Base-by-base conservation (phyloP, 1,284 basidiomycete species). In the Pterula multifida region DNA sequence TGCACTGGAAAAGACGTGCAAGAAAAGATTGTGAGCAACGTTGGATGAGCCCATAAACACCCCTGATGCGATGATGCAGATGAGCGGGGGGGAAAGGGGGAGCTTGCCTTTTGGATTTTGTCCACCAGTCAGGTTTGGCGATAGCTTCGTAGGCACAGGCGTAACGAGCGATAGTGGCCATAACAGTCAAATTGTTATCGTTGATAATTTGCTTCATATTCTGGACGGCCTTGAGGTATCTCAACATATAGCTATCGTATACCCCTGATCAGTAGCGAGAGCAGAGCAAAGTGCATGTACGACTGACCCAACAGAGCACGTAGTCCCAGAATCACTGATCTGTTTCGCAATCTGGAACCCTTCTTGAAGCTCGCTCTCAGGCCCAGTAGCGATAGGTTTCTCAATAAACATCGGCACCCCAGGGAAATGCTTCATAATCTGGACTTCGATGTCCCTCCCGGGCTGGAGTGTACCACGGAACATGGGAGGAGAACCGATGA, bases 131-230 rank as follows among this genome's bases (percentile, higher is more conserved):
- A 3, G 80, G 81, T 70, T 96, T 96, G 47, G 81, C 81, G 56
- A 95, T 93, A 21, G 81, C 72, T 66, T 91, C 81, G 63, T 96
- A 97, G 21, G 95, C 94, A 65, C 87, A 90, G 35, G 92, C 90
- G 68, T 98, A 98, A 55, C 94, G 87, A 6, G 93, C 94, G 58
- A 94, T 85, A 50, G 94, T 97, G 49, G 88, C 79, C 94, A 98
- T 98, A 52, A 98, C 93, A n/a, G 86, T 88, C 53, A 98, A 76
- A 62, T 93, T 79, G 66, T 97, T 96, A 55, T 95, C 92, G 61
- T 91, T 76, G 63, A 98, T 89, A 64, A 98, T 94, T 55, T 86
- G 78, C 70, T 98, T 97, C 91, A 98, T 98, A 78, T 87, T 88
- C 69, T 98, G 95, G 19, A 96, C 91, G 48, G 90, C 93, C 66